Evolutionary conservation across 2,329 filamentous ascomycete species (phyloP).

Genomic region (Fulvia fulva): DNA sequence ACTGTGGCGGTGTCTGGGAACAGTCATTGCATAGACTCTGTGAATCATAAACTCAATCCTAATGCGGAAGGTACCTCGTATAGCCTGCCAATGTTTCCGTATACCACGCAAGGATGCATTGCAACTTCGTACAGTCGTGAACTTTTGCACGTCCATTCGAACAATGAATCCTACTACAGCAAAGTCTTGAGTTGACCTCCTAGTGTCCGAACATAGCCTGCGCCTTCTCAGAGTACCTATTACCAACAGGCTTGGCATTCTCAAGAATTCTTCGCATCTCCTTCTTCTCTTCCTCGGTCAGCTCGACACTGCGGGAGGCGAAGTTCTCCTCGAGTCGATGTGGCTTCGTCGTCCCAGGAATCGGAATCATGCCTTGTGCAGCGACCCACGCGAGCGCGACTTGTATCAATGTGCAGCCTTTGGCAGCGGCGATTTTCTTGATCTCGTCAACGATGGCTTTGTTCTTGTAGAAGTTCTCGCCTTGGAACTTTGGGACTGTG

Average conservation of each 20-base stretch:
- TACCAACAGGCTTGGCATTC: slow-evolving; percentile 36
- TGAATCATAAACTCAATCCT: not conserved
- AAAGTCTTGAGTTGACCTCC: too few species aligned
- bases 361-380: slow-evolving; percentile 26
- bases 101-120: too few species aligned
- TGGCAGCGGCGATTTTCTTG: slow-evolving; percentile 19
- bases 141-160: too few species aligned
- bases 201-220: slow-evolving; percentile 6
- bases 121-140: too few species aligned
- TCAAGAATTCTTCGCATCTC: slow-evolving; percentile 42
- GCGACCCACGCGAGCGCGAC: slow-evolving; percentile 27
- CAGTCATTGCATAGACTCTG: not conserved
- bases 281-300: slow-evolving; percentile 38
- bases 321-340: slow-evolving; percentile 23
- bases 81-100: not conserved
- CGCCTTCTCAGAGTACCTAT: slow-evolving; percentile 29
- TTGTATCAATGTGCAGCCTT: slow-evolving; percentile 23
- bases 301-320: slow-evolving; percentile 18
- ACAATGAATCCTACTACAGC: too few species aligned
- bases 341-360: slow-evolving; percentile 22
- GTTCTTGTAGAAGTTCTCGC: slow-evolving; percentile 30
- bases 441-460: slow-evolving; percentile 27
- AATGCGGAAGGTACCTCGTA: not conserved
- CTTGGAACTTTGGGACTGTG: slow-evolving; percentile 27
- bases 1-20: not conserved